A percentile compares a stretch with the other conserved stretches of the same genome.
Conservation (phyloP, 2,329 filamentous ascomycete species). For the Paraphoma sp. region DNA sequence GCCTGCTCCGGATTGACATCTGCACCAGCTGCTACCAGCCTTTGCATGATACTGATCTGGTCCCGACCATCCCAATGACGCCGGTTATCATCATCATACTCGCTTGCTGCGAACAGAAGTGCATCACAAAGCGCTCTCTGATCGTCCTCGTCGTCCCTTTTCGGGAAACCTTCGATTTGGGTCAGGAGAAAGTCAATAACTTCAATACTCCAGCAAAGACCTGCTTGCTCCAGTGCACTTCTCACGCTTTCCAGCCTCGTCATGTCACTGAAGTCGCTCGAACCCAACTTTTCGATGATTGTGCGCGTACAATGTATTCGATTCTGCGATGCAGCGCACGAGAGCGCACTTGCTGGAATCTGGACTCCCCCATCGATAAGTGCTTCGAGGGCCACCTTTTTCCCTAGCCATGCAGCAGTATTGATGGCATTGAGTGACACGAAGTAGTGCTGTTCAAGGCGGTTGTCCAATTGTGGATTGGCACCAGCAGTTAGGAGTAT, state of each 20-base stretch:
- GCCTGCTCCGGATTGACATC: background rate
- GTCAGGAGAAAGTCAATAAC: background rate
- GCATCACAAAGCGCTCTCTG: background rate
- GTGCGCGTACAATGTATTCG: background rate
- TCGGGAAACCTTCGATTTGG: background rate
- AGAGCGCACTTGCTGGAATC: background rate
- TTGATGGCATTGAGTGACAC: background rate
- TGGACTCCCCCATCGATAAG: constrained; percentile 2
- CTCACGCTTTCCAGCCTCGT: background rate
- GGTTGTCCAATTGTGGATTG: background rate
- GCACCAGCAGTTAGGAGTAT: constrained; percentile 7
- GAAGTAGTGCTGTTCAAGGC: background rate
- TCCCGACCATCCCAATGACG: background rate
- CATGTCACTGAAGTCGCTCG: constrained; percentile 1
- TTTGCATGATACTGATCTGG: background rate
- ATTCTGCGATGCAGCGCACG: constrained; percentile 1
- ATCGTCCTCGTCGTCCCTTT: background rate
- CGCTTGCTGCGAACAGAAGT: background rate
- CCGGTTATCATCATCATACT: background rate
- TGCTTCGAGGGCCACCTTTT: background rate
- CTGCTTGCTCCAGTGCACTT: constrained; percentile 3
- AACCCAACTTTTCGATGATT: background rate
- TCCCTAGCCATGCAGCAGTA: background rate
- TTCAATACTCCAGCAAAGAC: constrained; percentile 5
- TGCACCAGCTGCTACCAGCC: constrained; percentile 3